Evolutionary conservation across 805 yeast species (phyloP), one percentile per base, ranked within the genome.

Genomic region (Starmera dryadoides): DNA sequence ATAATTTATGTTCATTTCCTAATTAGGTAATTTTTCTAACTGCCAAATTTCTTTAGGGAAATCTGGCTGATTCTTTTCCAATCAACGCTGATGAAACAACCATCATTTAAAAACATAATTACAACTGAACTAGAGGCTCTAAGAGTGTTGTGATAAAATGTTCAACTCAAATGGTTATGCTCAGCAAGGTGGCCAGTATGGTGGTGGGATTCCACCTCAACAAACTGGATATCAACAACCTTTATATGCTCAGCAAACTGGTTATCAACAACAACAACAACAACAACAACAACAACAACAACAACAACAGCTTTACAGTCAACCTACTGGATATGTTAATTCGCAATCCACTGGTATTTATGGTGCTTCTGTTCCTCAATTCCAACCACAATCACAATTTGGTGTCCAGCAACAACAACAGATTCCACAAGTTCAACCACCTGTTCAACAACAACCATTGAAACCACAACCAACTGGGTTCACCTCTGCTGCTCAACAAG

Each of bases 381-480:
- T 49, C 30, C 50, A 55, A 42, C 38, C 57, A 10, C 66, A 59
- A 41, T 52, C 53, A 18, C 54, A 45, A 28, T 39, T 36, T 43
- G 61, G 57, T 46, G 66, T 59, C 39, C 68, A 52, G 32, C 64
- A 52, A 20, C 67, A 52, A 36, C 61, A 49, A 33, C 53, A 44
- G 29, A 48, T 8, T 6, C 33, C 16, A 31, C 68, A 51, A 32
- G 60, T 48, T 19, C 64, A 47, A 34, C 64, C 52, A 25, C 28
- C 11, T 11, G 28, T 25, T 12, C 28, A 35, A n/a, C 55, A 45
- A 28, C 64, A 55, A 39, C 60, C 54, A 26, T 49, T 58, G 26
- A 56, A 52, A 29, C 52, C 64, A 14, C 73, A 69, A 45, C 62
- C 60, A 7, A 65, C 73, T 2, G 73, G 72, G 1, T 68, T 60